Evolutionary conservation across 768 basidiomycete genomes (phyloP).

Genomic region (Leucogyrophana mollusca): DNA sequence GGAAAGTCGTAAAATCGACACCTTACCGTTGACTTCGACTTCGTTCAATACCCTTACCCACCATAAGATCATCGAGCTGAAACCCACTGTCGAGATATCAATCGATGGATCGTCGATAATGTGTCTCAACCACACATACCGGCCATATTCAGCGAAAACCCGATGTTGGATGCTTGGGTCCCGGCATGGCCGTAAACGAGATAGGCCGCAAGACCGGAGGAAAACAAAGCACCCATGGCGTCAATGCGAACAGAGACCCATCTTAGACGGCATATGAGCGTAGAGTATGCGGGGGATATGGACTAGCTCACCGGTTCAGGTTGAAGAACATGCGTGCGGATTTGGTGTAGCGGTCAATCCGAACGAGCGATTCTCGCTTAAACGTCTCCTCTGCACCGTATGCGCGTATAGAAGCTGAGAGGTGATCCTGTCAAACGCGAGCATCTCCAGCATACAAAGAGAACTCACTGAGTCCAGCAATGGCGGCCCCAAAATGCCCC

Average conservation of each 20-base stretch:
- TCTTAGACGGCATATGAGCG: slow-evolving; percentile 17
- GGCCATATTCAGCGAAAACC: slow-evolving; percentile 41
- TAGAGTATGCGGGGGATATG: neutral
- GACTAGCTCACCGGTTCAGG: slow-evolving; percentile 36
- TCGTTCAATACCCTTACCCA: slow-evolving; percentile 44
- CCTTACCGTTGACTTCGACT: slow-evolving; percentile 44
- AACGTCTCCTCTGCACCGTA: slow-evolving; percentile 50
- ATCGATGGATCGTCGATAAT: neutral
- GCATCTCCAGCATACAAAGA: neutral
- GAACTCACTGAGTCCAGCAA: slow-evolving; percentile 44
- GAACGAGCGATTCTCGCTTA: slow-evolving; percentile 38
- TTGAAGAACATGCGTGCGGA: slow-evolving; percentile 45
- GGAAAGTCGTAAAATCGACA: neutral
- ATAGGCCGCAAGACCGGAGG: slow-evolving; percentile 48
- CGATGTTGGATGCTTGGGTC: slow-evolving; percentile 37
- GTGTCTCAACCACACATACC: slow-evolving; percentile 18
- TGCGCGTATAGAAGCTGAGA: slow-evolving; percentile 45
- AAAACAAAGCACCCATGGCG: slow-evolving; percentile 48
- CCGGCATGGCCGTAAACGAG: slow-evolving; percentile 47
- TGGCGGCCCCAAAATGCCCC: slow-evolving; percentile 50
- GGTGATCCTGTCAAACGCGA: neutral
- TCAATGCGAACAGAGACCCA: slow-evolving; percentile 59
- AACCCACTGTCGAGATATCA: slow-evolving; percentile 38
- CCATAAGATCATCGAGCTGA: slow-evolving; percentile 55
- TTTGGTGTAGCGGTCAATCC: slow-evolving; percentile 49